Evolutionary conservation across 805 yeast genomes (phyloP).

Genomic region (Ogataea dorogensis): DNA sequence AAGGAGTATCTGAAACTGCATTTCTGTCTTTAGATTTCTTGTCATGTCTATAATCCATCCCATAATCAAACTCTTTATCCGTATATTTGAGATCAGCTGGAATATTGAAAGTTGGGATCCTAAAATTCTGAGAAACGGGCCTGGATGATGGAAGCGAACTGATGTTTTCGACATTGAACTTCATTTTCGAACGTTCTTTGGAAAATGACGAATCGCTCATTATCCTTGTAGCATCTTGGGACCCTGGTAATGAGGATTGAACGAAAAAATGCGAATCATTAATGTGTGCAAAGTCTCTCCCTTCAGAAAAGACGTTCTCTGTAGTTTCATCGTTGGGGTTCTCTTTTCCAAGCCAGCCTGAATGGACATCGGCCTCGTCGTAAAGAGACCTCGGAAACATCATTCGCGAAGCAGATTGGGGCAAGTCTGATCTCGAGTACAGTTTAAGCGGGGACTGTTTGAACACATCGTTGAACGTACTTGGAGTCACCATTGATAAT

Average conservation of each 20-base stretch:
- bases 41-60: conserved; percentile 7
- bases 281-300: conserved; percentile 16
- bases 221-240: conserved; percentile 17
- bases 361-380: conserved; percentile 17
- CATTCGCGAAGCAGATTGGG: conserved; percentile 13
- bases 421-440: conserved; percentile 14
- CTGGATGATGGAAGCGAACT: conserved; percentile 20
- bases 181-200: conserved; percentile 12
- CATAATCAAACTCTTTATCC: conserved; percentile 12
- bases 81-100: conserved; percentile 18
- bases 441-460: conserved; percentile 17
- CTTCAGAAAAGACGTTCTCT: conserved; percentile 16
- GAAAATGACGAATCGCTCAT: conserved; percentile 14
- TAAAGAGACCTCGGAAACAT: conserved; percentile 17
- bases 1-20: conserved; percentile 7
- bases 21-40: conserved; percentile 9
- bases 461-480: conserved; percentile 13
- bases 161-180: conserved; percentile 16
- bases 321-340: conserved; percentile 17
- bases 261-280: conserved; percentile 19
- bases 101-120: conserved; percentile 18
- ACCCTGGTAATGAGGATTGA: conserved; percentile 20
- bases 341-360: conserved; percentile 15
- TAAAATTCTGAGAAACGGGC: conserved; percentile 16
- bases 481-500: conserved; percentile 10